phyloP scores from a whole-genome alignment of 2,329 filamentous ascomycete genomes.

The Bertia moriformis region DNA sequence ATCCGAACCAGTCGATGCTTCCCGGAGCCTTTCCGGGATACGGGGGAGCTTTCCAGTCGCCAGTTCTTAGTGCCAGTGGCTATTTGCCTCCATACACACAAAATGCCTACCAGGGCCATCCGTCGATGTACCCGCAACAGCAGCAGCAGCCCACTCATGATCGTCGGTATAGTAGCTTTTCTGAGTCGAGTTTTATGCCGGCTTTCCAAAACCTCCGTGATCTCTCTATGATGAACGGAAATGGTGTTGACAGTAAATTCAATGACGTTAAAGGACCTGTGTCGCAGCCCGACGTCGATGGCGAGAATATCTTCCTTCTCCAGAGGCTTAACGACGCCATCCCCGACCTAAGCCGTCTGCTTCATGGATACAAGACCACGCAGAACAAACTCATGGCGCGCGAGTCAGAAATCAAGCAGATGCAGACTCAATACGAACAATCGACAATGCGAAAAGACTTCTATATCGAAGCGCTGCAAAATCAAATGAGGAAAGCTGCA shows the following conservation, averaged over 20 bases:
- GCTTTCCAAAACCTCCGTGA: not conserved
- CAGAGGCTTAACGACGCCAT: conserved; percentile 26
- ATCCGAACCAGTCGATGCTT: not conserved
- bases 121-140: too few relatives aligned
- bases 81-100: not conserved
- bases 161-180: too few relatives aligned
- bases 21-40: not conserved
- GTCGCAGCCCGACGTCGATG: not conserved
- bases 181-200: not conserved
- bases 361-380: conserved; percentile 30
- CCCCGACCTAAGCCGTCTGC: conserved; percentile 25
- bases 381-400: conserved; percentile 30
- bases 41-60: not conserved
- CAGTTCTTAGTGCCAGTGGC: not conserved
- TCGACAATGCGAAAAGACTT: conserved; percentile 33
- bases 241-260: too few relatives aligned
- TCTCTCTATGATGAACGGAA: not conserved
- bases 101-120: not conserved
- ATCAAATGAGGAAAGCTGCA: conserved; percentile 29
- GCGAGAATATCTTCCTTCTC: conserved; percentile 13
- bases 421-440: conserved; percentile 31
- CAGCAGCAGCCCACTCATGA: too few relatives aligned
- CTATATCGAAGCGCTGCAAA: conserved; percentile 33
- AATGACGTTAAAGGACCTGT: not conserved
- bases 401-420: conserved; percentile 30